Conservation (phyloP, 805 yeast genomes). For the Saccharomycopsis lassenensis region DNA sequence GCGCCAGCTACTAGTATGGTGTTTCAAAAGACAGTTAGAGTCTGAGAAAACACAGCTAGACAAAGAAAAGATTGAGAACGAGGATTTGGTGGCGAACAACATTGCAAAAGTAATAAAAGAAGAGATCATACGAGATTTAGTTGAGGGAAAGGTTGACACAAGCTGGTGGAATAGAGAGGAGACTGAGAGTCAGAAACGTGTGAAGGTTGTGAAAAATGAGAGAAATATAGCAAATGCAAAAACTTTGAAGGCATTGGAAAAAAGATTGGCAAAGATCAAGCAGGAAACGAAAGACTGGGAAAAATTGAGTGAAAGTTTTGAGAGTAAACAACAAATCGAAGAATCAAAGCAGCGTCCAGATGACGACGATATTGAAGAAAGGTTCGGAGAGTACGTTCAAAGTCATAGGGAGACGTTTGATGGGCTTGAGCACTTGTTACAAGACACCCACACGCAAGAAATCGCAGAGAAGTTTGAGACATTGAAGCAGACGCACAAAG, state of each 20-base stretch:
- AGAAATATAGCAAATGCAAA: constrained; percentile 41
- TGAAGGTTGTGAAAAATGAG: constrained; percentile 43
- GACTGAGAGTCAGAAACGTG: constrained; percentile 21
- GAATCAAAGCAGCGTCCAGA: neutral
- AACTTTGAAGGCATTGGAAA: constrained; percentile 35
- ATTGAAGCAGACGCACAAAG: constrained; percentile 2
- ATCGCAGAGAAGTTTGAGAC: constrained; percentile 3
- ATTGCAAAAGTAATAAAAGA: constrained; percentile 57
- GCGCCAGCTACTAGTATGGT: constrained; percentile 63
- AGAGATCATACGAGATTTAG: constrained; percentile 47
- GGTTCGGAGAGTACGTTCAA: neutral
- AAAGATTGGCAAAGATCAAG: constrained; percentile 33
- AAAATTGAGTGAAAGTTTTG: constrained; percentile 5
- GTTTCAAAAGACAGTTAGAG: constrained; percentile 38
- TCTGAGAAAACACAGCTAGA: constrained; percentile 21
- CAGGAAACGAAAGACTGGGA: constrained; percentile 41
- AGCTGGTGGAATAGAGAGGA: constrained; percentile 52
- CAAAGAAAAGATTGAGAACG: constrained; percentile 20
- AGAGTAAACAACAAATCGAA: neutral
- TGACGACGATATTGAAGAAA: neutral
- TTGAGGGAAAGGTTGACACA: constrained; percentile 47
- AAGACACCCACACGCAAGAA: constrained; percentile 1
- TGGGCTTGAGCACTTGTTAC: neutral
- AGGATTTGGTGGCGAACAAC: constrained; percentile 32
- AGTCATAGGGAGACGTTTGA: neutral